Evolutionary conservation across 345 rosid genomes (phyloP), one percentile per base, ranked within the genome.

Genomic region (Triadica sebifera): DNA sequence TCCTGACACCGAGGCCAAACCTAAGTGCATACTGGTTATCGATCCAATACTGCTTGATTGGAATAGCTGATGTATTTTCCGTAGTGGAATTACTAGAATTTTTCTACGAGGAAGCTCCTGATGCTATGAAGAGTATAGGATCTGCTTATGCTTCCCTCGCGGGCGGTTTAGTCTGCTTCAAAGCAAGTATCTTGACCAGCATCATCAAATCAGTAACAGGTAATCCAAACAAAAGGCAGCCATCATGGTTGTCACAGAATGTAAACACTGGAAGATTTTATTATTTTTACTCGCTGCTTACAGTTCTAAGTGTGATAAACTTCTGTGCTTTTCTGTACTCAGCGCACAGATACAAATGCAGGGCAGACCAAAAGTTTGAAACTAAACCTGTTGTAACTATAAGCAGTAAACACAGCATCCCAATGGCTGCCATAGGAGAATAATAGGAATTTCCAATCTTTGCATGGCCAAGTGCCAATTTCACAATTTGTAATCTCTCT

Each of bases 101-200:
- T 41, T 6, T 41, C 3, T 41, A 41, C 6, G 43, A 41, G 43
- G 43, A 41, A 6, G 43, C 43, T 41, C 6, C 43, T 3, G 43
- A 41, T 41, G 43, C 43, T 39, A 93, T 93, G 98, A 93, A 89
- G 85, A 93, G 97, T 66, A 88, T 91, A 71, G 98, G 98, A n/a
- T 91, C 98, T 0, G 91, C 98, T 52, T 93, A 93, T 69, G 93
- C 97, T 24, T 96, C 98, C 2, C 65, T 90, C 47, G 94, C 98
- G 0, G 97, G 97, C 0, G 98, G 98, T 13, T 75, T 91, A 71
- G 97, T 97, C 11, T 91, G 98, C 78, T 93, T 91, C 20, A 86
- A 74, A 19, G 96, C 98, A 22, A 89, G 88, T 17, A 84, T 87
- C 61, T 80, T 91, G 79, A 93, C 91, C 90, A 91, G 63, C 79